These are phyloP conservation scores for Phytomonas serpens DNA, from an alignment of 208 protist species.

Conservation along the genomic window DNA sequence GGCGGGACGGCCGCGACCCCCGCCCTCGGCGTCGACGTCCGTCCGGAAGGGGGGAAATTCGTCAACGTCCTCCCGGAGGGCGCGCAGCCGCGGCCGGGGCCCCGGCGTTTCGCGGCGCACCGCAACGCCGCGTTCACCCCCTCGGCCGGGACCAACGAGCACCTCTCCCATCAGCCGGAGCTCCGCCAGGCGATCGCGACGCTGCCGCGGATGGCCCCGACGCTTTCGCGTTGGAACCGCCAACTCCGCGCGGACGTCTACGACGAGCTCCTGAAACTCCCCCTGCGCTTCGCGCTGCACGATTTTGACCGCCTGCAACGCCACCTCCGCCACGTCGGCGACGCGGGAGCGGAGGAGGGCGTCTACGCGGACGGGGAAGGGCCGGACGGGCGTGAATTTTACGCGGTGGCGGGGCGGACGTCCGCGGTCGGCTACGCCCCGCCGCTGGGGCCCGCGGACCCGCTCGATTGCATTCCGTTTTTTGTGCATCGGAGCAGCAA, in stretches of 20 bases:
- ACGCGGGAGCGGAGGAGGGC: not conserved
- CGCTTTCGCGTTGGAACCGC: constrained; percentile 40
- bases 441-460: constrained; percentile 70
- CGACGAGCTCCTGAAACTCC: constrained; percentile 83
- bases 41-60: constrained; percentile 39
- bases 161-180: constrained; percentile 20
- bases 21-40: constrained; percentile 53
- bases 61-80: constrained; percentile 67
- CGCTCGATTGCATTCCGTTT: constrained; percentile 70
- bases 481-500: constrained; percentile 79
- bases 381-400: constrained; percentile 13
- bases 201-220: constrained; percentile 18
- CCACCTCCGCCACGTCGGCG: constrained; percentile 21
- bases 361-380: not conserved
- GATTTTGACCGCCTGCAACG: constrained; percentile 47
- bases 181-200: constrained; percentile 23
- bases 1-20: constrained; percentile 44
- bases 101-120: constrained; percentile 23
- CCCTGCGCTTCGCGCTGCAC: constrained; percentile 72
- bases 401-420: constrained; percentile 35
- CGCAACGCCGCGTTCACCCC: not conserved
- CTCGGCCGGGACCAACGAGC: not conserved
- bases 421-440: constrained; percentile 64
- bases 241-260: constrained; percentile 69
- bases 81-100: constrained; percentile 24